These are phyloP conservation scores for Jacaranda mimosifolia DNA, from an alignment of 257 asterid genomes.

Conservation along the genomic window DNA sequence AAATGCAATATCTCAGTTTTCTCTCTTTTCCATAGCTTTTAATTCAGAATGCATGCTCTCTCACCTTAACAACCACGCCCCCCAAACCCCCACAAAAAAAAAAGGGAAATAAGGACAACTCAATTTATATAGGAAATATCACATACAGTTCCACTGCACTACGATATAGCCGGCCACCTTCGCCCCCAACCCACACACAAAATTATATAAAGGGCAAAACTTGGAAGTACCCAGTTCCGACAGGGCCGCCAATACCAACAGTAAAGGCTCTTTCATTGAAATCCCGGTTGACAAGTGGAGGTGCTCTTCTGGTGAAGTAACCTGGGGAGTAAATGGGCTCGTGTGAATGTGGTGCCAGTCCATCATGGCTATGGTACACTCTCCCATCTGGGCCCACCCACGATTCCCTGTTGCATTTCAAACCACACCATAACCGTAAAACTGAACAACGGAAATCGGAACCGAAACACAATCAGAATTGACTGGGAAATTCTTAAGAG, in stretches of 20 bases:
- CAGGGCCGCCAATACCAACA: constrained; percentile 98
- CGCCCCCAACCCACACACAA: not conserved
- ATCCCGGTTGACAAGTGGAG: constrained; percentile 70
- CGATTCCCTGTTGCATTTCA: constrained; percentile 58
- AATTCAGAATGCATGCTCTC: no score
- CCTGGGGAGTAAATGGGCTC: constrained; percentile 94
- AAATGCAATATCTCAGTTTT: no score
- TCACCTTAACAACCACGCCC: no score
- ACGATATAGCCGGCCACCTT: no score
- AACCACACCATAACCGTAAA: not conserved
- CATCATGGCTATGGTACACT: constrained; percentile 97
- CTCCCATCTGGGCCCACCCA: constrained; percentile 88
- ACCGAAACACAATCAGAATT: not conserved
- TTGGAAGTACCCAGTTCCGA: constrained; percentile 83
- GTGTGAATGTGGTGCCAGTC: constrained; percentile 93
- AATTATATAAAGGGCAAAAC: not conserved
- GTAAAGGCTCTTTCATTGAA: constrained; percentile 91
- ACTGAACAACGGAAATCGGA: not conserved
- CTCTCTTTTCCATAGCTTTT: no score
- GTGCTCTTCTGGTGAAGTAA: constrained; percentile 90
- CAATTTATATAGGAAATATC: not conserved
- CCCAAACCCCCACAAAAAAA: no score
- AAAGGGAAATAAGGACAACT: not conserved
- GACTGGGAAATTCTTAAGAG: constrained; percentile 1
- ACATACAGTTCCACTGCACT: not conserved